These are phyloP conservation scores for Sporothrix humicola DNA, from an alignment of 2,329 filamentous ascomycete genomes.

Conservation along the genomic window DNA sequence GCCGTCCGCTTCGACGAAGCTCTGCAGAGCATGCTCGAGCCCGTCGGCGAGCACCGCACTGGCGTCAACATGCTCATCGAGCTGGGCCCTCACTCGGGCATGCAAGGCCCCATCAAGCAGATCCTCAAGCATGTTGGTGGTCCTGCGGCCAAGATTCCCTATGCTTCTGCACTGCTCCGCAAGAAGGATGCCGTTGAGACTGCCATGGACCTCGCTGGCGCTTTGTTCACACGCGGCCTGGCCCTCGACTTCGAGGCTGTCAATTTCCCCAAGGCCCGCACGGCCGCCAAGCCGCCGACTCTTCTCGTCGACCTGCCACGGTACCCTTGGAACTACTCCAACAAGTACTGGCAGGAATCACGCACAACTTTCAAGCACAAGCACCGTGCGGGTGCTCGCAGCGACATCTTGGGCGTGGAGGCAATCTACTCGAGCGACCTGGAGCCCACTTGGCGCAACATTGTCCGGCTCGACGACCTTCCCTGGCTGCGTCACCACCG, in stretches of 20 bases:
- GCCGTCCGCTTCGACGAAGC: conserved; percentile 50
- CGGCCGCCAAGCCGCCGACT: conserved; percentile 42
- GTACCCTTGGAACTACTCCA: conserved; percentile 56
- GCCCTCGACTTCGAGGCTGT: conserved; percentile 52
- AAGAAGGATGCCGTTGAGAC: conserved; percentile 56
- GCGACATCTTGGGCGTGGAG: conserved; percentile 55
- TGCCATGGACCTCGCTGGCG: conserved; percentile 40
- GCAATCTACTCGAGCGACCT: conserved; percentile 53
- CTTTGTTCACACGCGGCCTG: conserved; percentile 54
- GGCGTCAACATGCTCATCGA: conserved; percentile 54
- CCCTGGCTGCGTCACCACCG: conserved; percentile 65
- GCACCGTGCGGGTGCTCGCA: conserved; percentile 48
- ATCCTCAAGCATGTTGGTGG: conserved; percentile 52
- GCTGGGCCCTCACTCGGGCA: conserved; percentile 56
- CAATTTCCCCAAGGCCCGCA: conserved; percentile 52
- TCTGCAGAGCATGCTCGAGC: conserved; percentile 46
- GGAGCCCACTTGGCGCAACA: conserved; percentile 57
- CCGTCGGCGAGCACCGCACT: conserved; percentile 46
- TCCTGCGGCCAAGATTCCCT: conserved; percentile 51
- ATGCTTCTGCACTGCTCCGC: conserved; percentile 56
- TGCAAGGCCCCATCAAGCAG: conserved; percentile 58
- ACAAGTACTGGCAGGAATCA: conserved; percentile 56
- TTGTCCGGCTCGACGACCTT: conserved; percentile 54
- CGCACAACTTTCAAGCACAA: conserved; percentile 52
- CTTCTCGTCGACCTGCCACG: conserved; percentile 53